Evolutionary conservation across 495 filamentous ascomycete genomes (phyloP), one percentile per base, ranked within the genome.

Genomic region (Articulospora tetracladia): DNA sequence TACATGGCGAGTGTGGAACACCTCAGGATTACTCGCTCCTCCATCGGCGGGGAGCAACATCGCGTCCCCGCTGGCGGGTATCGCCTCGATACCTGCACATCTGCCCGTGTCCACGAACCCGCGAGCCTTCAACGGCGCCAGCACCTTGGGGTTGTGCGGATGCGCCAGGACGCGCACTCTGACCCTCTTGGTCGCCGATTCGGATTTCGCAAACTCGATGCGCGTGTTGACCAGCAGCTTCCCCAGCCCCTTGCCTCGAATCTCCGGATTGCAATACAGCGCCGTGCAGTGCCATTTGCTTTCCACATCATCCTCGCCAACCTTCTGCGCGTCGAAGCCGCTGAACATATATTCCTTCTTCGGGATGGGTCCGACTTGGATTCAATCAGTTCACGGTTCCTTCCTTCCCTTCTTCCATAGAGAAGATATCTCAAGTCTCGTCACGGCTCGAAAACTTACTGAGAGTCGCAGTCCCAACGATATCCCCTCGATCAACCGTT

Each of bases 281-380:
- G 71, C 70, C 1, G 74, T 66, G 68, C 74, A 73, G 23, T 76
- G 72, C 71, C 74, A 76, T 46, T 59, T 60, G 26, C 68, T 69
- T 51, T 72, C 68, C 11, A 60, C 65, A 7, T 63, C 57, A 15
- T 71, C 73, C 1, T 51, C 27, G 3, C 39, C 53, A 6, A 50
- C 57, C 0, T 57, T 13, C 10, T 59, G 61, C 39, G 68, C 67
- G 0, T 61, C 65, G 20, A 68, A 68, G 1, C 7, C 48, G 4
- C 67, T 64, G 10, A 74, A 39, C 0, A 46, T 47, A 57, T 72
- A 74, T 2, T 63, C 61, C 1, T 55, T 54, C 19, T 39, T 47
- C 11, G 61, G 60, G 7, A 57, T 34, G 1, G 73, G 72, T 11
- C 72, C 73, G 4, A 51, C 48, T 51, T 22, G 25, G 39, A 17